phyloP scores from a whole-genome alignment of 2,329 filamentous ascomycete species.

The Talaromyces verruculosus region DNA sequence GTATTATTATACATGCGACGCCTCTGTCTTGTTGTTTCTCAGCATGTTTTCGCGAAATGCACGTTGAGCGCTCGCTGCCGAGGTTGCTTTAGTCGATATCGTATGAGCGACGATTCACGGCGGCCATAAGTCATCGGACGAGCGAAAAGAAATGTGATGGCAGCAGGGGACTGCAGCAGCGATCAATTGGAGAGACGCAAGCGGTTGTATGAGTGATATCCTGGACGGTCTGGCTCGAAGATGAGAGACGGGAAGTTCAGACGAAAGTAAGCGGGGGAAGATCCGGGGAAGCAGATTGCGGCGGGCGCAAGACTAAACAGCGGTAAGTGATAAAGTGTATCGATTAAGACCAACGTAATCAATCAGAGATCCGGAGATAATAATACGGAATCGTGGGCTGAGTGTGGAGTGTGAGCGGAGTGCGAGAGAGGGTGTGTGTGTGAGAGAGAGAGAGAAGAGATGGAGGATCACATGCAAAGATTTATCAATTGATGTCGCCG shows the following conservation, averaged over 20 bases:
- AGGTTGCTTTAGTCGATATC: slow-evolving; percentile 13
- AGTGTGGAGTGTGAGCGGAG: slow-evolving; percentile 14
- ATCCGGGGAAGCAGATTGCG: slow-evolving; percentile 13
- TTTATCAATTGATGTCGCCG: neutral
- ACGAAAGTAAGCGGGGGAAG: slow-evolving; percentile 16
- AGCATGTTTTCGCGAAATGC: slow-evolving; percentile 6
- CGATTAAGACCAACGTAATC: neutral
- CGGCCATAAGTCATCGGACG: neutral
- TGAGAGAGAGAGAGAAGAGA: neutral
- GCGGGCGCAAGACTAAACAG: neutral
- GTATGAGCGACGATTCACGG: neutral
- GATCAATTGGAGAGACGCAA: neutral
- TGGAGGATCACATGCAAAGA: slow-evolving; percentile 22
- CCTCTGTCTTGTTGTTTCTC: slow-evolving; percentile 1
- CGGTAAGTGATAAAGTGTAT: neutral
- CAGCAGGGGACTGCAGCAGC: neutral
- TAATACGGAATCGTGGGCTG: slow-evolving; percentile 7
- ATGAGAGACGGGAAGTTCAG: neutral
- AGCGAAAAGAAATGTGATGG: neutral
- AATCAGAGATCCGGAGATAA: neutral
- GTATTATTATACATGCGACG: neutral
- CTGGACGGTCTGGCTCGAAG: neutral
- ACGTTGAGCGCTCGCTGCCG: neutral
- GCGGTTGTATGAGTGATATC: neutral
- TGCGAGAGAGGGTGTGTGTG: neutral